Percentiles rank a stretch among this genome's conserved stretches.
These are phyloP conservation scores for Jamesozyma spencerorum DNA, from an alignment of 805 yeast species.

Conservation along the genomic window DNA sequence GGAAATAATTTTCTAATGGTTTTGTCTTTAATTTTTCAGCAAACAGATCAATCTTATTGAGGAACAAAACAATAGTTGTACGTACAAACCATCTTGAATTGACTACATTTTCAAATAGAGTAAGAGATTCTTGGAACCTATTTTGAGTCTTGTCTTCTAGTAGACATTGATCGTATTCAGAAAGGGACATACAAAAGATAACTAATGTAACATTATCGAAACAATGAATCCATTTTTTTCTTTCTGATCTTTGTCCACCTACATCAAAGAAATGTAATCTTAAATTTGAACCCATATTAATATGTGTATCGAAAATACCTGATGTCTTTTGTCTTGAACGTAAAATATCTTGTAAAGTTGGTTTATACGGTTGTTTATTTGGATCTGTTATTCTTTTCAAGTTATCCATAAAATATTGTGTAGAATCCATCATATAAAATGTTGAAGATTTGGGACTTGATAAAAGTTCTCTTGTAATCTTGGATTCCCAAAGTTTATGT, in stretches of 20 bases:
- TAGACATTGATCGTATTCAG: conserved; percentile 83
- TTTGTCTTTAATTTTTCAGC: conserved; percentile 75
- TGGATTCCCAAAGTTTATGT: conserved; percentile 43
- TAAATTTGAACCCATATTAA: conserved; percentile 57
- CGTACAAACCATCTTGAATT: conserved; percentile 89
- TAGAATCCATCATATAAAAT: conserved; percentile 80
- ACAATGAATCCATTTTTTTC: conserved; percentile 95
- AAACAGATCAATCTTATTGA: conserved; percentile 85
- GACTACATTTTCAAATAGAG: conserved; percentile 80
- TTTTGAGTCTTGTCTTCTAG: conserved; percentile 70
- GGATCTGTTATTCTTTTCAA: conserved; percentile 46
- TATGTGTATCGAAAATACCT: conserved; percentile 78
- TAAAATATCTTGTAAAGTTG: conserved; percentile 67
- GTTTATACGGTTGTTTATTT: conserved; percentile 47
- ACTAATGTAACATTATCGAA: conserved; percentile 87
- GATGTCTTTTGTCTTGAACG: conserved; percentile 87
- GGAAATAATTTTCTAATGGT: conserved; percentile 75
- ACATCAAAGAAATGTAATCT: conserved; percentile 69
- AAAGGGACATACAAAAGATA: conserved; percentile 82
- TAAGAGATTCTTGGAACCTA: conserved; percentile 71
- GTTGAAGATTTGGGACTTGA: conserved; percentile 49
- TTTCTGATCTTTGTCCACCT: conserved; percentile 93
- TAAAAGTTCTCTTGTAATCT: conserved; percentile 49
- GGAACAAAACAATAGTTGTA: conserved; percentile 74
- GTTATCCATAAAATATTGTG: conserved; percentile 64